These are phyloP conservation scores for Magnaporthiopsis rhizophila DNA, from an alignment of 2,329 filamentous ascomycete species.

Conservation along the genomic window DNA sequence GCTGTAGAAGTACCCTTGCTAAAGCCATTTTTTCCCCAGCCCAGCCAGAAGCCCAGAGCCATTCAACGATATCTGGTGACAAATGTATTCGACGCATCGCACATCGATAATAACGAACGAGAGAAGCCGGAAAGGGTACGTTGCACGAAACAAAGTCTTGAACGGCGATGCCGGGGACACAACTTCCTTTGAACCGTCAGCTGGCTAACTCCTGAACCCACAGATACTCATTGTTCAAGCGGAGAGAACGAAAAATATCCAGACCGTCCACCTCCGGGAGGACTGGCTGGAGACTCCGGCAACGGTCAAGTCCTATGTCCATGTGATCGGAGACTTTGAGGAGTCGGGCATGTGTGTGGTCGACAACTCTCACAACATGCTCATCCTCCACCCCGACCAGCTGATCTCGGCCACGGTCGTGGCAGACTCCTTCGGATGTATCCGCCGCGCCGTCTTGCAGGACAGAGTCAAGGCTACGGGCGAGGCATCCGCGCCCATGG, in stretches of 20 bases:
- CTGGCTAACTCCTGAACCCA: background rate
- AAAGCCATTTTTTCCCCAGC: constrained; percentile 56
- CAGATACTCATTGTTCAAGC: constrained; percentile 77
- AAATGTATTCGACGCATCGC: constrained; percentile 62
- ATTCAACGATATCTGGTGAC: constrained; percentile 85
- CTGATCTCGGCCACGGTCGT: constrained; percentile 91
- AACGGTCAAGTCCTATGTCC: constrained; percentile 63
- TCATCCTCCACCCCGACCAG: constrained; percentile 92
- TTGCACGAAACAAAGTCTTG: background rate
- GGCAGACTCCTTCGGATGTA: constrained; percentile 91
- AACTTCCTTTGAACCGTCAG: background rate
- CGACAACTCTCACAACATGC: constrained; percentile 72
- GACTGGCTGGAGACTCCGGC: constrained; percentile 78
- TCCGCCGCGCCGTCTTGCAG: constrained; percentile 84
- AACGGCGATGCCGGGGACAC: background rate
- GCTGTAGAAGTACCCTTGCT: constrained; percentile 38
- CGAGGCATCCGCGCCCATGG: constrained; percentile 68
- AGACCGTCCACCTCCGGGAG: constrained; percentile 68
- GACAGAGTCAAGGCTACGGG: constrained; percentile 89
- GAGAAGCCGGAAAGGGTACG: constrained; percentile 63
- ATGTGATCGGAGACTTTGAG: constrained; percentile 76
- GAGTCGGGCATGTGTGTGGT: constrained; percentile 65
- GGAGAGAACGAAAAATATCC: constrained; percentile 59
- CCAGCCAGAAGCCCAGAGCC: constrained; percentile 56
- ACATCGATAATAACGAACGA: constrained; percentile 54